Percentiles rank a stretch among this genome's conserved stretches.
phyloP scores from a whole-genome alignment of 352 stramenopile genomes.

The Ophiocytium majus region DNA sequence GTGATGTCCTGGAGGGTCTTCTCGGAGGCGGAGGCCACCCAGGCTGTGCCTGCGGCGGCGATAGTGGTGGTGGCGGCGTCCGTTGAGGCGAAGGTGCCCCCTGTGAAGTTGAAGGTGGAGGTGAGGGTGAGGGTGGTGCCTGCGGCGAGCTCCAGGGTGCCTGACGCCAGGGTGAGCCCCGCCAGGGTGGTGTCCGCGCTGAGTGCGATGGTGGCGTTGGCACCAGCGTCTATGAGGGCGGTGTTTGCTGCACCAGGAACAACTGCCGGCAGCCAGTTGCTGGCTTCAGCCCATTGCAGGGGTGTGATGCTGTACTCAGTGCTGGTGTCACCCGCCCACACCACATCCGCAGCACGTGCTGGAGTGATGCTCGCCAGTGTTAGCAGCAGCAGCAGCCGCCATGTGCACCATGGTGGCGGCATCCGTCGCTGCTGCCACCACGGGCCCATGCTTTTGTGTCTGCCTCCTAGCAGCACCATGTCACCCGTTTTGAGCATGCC shows the following conservation, averaged over 20 bases:
- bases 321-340: not conserved
- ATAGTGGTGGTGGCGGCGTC: not conserved
- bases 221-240: not conserved
- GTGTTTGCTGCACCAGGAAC: not conserved
- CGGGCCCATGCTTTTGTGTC: too few species aligned
- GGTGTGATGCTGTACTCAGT: not conserved
- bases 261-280: not conserved
- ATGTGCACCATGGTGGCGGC: too few species aligned
- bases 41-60: too few species aligned
- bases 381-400: too few species aligned
- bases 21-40: not conserved
- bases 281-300: not conserved
- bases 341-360: not conserved
- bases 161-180: not conserved
- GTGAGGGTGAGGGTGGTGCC: not conserved
- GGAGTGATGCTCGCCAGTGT: too few species aligned
- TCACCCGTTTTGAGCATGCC: too few species aligned
- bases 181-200: not conserved
- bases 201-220: not conserved
- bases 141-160: not conserved
- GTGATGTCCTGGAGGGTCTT: not conserved
- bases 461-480: too few species aligned
- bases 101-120: not conserved
- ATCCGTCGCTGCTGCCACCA: too few species aligned
- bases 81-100: not conserved